A percentile compares a stretch with the other conserved stretches of the same genome.
These are phyloP conservation scores for Gaultheria prostrata DNA, from an alignment of 148 eudicot species.

Conservation along the genomic window DNA sequence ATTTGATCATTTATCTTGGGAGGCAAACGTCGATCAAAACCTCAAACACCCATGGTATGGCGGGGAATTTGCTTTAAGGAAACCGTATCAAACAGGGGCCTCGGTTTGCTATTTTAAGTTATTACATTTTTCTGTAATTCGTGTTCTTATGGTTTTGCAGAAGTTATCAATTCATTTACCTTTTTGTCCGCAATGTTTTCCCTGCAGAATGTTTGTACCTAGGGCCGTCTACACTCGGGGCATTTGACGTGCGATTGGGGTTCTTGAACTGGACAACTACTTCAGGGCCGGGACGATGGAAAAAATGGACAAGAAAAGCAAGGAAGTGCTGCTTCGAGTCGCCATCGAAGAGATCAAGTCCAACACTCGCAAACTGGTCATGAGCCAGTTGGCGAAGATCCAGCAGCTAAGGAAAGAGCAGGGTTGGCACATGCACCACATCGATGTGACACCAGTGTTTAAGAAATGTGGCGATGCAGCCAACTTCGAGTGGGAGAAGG, in stretches of 20 bases:
- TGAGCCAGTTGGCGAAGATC: slow-evolving; percentile 18
- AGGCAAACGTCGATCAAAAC: no score
- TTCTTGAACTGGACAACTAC: slow-evolving; percentile 25
- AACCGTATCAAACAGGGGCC: no score
- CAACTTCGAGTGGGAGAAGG: slow-evolving; percentile 16
- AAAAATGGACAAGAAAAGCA: slow-evolving; percentile 1
- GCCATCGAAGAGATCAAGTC: slow-evolving; percentile 25
- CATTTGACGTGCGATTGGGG: slow-evolving; percentile 31
- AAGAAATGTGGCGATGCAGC: slow-evolving; percentile 9
- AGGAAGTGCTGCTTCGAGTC: background rate
- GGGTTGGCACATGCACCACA: slow-evolving; percentile 11
- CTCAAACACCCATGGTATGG: no score
- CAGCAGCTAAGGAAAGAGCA: slow-evolving; percentile 12
- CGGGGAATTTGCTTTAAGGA: no score
- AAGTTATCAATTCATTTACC: no score
- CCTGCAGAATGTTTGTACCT: slow-evolving; percentile 3
- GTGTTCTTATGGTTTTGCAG: no score
- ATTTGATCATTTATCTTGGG: no score
- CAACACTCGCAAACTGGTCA: slow-evolving; percentile 18
- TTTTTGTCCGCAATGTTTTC: no score
- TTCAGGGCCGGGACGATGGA: background rate
- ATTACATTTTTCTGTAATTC: no score
- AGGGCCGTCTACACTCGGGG: slow-evolving; percentile 25
- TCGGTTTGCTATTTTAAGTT: no score
- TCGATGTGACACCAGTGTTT: slow-evolving; percentile 18